Base-by-base conservation (phyloP, 2,329 filamentous ascomycete genomes). In the Xylariales sp. region DNA sequence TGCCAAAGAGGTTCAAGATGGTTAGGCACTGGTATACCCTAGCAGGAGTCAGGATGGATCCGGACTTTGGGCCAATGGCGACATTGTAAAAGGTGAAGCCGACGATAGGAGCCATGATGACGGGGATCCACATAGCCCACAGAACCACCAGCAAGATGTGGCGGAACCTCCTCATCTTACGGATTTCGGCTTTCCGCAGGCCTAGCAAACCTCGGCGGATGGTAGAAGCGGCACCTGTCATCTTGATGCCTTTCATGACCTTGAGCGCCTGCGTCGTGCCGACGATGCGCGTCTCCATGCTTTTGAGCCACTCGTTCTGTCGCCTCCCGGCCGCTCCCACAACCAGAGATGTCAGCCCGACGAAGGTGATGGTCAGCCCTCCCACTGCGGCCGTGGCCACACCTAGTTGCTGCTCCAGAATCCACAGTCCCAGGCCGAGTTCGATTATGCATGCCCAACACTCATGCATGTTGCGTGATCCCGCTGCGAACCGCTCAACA, bases 41-140 rank as follows among this genome's bases (percentile, higher is more conserved):
- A 24, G 33, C 33, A 4, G 33, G 33, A 6, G 33, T 36, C 4
- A 36, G 33, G 16, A 36, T 21, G 4, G 10, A 15, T 31, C 37
- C 25, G 16, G 25, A 16, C 22, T 31, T n/a, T 5, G 37, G 37
- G n/a, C 22, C 37, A 15, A 40, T 14, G 14, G 15, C n/a, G 15
- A 40, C 25, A 21, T 40, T 40, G 37, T 40, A 40, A 11, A 31
- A 7, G 16, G 37, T 40, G 27, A 40, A 40, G 15, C 10, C 37
- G 11, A 40, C 14, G 24, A 40, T 31, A 21, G 37, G 37, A 20
- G 25, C 24, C 37, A 40, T 40, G 15, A 40, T 31, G 25, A 40
- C 37, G 12, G 37, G 37, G 15, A 40, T 31, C n/a, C n/a, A 40
- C n/a, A 18, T 31, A 8, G 37, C 24, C 37, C 37, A 40, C 24